phyloP scores from a whole-genome alignment of 2,329 filamentous ascomycete genomes.

The Colletotrichum cordylinicola region DNA sequence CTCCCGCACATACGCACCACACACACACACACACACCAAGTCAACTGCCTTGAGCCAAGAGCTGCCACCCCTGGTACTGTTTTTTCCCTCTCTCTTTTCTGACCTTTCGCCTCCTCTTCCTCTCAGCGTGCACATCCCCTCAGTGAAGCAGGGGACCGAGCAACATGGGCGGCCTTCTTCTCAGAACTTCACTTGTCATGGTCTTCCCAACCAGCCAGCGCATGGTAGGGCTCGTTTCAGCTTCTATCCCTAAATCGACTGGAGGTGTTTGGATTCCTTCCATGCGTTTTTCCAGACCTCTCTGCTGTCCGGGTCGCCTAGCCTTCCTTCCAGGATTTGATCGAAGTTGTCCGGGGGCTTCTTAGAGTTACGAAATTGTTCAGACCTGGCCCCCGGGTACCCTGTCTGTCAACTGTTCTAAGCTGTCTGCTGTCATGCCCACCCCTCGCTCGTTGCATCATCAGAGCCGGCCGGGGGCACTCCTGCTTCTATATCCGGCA shows the following conservation, averaged over 20 bases:
- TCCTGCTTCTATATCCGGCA: constrained; percentile 59
- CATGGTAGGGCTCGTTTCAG: constrained; percentile 52
- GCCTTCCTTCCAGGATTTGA: constrained; percentile 33
- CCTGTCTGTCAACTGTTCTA: constrained; percentile 39
- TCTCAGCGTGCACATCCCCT: background rate
- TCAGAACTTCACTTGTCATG: constrained; percentile 43
- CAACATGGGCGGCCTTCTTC: constrained; percentile 18
- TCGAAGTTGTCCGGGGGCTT: constrained; percentile 29
- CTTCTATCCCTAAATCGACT: constrained; percentile 40
- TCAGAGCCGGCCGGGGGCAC: constrained; percentile 41
- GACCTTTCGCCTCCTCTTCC: background rate
- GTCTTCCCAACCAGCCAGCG: constrained; percentile 38
- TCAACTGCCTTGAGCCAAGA: constrained; percentile 23
- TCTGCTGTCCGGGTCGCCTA: constrained; percentile 27
- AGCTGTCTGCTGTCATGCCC: constrained; percentile 32
- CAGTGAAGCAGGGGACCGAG: constrained; percentile 20
- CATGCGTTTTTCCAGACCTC: constrained; percentile 42
- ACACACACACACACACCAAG: constrained; percentile 2
- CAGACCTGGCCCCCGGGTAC: constrained; percentile 26
- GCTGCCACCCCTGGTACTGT: constrained; percentile 17
- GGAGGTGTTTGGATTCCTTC: constrained; percentile 43
- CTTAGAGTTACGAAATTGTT: constrained; percentile 38
- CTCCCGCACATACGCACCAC: constrained; percentile 6
- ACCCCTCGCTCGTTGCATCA: constrained; percentile 46
- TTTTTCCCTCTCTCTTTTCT: constrained; percentile 10